These are phyloP conservation scores for Emmonsia crescens DNA, from an alignment of 2,329 filamentous ascomycete species.

Conservation along the genomic window DNA sequence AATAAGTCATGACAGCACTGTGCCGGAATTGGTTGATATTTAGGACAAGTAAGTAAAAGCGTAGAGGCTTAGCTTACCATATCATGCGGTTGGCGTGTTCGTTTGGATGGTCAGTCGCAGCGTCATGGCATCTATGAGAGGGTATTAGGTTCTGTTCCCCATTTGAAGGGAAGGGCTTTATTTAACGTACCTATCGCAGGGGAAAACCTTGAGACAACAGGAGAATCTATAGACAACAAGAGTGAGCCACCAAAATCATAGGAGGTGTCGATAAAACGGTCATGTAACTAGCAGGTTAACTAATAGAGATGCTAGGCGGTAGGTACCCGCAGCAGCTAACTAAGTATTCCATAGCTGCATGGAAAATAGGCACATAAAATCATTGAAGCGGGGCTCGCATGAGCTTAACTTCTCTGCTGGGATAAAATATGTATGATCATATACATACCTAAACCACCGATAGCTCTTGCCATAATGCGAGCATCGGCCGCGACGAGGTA, in stretches of 20 bases:
- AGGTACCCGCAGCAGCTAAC: background rate
- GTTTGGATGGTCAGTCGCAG: constrained; percentile 56
- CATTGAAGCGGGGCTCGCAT: background rate
- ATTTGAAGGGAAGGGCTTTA: background rate
- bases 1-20: background rate
- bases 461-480: constrained; percentile 45
- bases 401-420: background rate
- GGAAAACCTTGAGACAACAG: constrained; percentile 47
- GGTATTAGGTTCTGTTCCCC: constrained; percentile 4
- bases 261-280: background rate
- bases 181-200: constrained; percentile 42
- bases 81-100: constrained; percentile 81
- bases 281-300: background rate
- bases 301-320: background rate
- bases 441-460: constrained; percentile 43
- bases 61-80: constrained; percentile 37
- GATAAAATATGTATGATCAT: background rate
- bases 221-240: constrained; percentile 34
- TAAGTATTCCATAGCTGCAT: background rate
- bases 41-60: background rate
- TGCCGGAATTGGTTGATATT: background rate
- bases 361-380: background rate
- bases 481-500: constrained; percentile 44
- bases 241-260: background rate
- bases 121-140: constrained; percentile 57